Percentiles rank a stretch among this genome's conserved stretches.
Evolutionary conservation across 169 alveolate genomes (phyloP).

Genomic region (Cryptosporidium parvum): DNA sequence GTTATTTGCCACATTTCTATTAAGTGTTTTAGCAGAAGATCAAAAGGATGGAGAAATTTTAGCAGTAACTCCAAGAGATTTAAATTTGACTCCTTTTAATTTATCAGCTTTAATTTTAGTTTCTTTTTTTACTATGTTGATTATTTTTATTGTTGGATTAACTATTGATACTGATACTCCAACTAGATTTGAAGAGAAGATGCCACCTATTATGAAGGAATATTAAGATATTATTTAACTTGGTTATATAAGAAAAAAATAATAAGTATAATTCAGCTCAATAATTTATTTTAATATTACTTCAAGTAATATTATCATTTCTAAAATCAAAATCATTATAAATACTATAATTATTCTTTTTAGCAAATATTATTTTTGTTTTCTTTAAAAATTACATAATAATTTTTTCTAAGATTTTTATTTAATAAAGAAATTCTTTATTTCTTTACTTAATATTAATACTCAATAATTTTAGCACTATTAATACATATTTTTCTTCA

Average conservation of each 20-base stretch:
- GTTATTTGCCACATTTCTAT: conserved; percentile 8
- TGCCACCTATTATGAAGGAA: conserved; percentile 75
- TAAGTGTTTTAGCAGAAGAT: conserved; percentile 19
- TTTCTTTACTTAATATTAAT: too few species aligned
- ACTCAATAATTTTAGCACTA: neutral
- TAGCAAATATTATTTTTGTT: neutral
- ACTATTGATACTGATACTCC: conserved; percentile 67
- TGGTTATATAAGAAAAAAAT: neutral
- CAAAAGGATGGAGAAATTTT: neutral
- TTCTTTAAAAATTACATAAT: neutral
- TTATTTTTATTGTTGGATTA: conserved; percentile 48
- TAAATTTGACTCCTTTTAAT: conserved; percentile 63
- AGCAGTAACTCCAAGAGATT: conserved; percentile 9
- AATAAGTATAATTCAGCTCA: neutral
- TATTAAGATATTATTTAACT: conserved; percentile 13
- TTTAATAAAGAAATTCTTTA: neutral
- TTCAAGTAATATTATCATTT: neutral
- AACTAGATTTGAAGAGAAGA: conserved; percentile 67
- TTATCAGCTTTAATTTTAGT: conserved; percentile 43
- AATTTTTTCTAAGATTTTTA: neutral
- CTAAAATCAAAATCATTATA: neutral
- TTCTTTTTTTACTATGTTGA: conserved; percentile 29
- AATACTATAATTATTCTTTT: neutral
- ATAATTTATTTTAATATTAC: neutral
- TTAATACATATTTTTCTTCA: neutral